Base-by-base conservation (phyloP, 2,329 filamentous ascomycete species). In the Chrysoporthe puriensis region DNA sequence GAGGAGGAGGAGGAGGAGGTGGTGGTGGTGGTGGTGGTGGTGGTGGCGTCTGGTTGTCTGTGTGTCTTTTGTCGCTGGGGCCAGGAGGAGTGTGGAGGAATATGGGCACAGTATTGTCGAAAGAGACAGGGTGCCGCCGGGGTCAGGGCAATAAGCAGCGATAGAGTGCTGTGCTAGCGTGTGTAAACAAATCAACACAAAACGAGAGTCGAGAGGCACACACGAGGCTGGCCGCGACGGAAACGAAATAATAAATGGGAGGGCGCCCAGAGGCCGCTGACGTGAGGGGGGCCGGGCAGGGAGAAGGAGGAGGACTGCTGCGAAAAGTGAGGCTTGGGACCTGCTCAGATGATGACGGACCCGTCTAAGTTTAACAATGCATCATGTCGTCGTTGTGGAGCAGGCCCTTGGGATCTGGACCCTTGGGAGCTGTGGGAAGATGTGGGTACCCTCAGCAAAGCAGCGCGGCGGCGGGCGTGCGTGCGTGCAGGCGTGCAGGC, bases 311-410 rank as follows among this genome's bases (percentile, higher is more conserved):
- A 40, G 34, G 54, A 16, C 40, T 26, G 26, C 26, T 26, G 26
- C 26, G 26, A n/a, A n/a, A 40, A 40, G 59, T 48, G 59, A 61
- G 59, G 59, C 59, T 61, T 43, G 40, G 43, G 36, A 43, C n/a
- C 34, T 43, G 36, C 57, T 44, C 57, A 32, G 42, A 60, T 48
- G 59, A 61, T 61, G 59, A 61, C 59, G 59, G 59, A 48, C 57
- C 48, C 21, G 43, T 26, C 59, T 48, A 61, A 61, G 59, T 61
- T 61, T 61, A 61, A 61, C 59, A 61, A 48, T 61, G 59, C 59
- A 61, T 34, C 59, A 61, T 61, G 59, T 26, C 59, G 59, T 61
- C 59, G 59, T 48, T 48, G 59, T 61, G 59, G 43, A 36, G 43
- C 43, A 32, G 36, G 14, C 26, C 2, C 16, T 42, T 60, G 57